A percentile compares a stretch with the other conserved stretches of the same genome.
Evolutionary conservation across 257 asterid genomes (phyloP).

Genomic region (Nicotiana tomentosiformis): DNA sequence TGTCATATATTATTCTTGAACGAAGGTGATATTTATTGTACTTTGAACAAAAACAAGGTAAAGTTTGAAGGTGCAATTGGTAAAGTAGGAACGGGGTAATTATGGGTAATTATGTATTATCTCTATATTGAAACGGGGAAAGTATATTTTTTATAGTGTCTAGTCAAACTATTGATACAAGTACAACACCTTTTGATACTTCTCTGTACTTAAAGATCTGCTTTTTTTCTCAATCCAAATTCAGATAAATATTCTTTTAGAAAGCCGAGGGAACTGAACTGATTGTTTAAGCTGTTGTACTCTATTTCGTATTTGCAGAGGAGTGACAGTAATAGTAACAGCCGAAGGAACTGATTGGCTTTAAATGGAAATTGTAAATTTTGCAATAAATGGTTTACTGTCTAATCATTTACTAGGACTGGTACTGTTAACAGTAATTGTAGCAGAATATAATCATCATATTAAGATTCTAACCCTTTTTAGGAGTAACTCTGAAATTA

Average conservation of each 20-base stretch:
- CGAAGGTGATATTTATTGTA: too few species aligned
- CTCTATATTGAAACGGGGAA: too few species aligned
- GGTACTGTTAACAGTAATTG: not conserved
- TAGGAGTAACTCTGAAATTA: not conserved
- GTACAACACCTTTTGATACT: not conserved
- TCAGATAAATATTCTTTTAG: not conserved
- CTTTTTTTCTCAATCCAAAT: not conserved
- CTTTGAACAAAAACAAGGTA: too few species aligned
- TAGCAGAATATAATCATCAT: not conserved
- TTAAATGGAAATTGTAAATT: not conserved
- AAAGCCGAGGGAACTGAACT: not conserved
- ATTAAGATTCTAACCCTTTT: not conserved
- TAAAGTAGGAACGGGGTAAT: too few species aligned
- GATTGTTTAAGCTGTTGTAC: not conserved
- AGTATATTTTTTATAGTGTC: too few species aligned
- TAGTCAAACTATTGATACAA: not conserved
- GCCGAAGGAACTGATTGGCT: not conserved
- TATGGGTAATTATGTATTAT: too few species aligned
- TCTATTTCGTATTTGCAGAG: not conserved
- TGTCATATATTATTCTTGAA: too few species aligned
- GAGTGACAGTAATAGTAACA: not conserved
- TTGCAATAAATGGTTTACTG: conserved; percentile 1
- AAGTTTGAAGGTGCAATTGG: too few species aligned
- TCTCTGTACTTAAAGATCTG: not conserved
- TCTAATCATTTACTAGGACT: not conserved